Evolutionary conservation across 805 yeast genomes (phyloP), one percentile per base, ranked within the genome.

Genomic region (Starmerella etchellsii): DNA sequence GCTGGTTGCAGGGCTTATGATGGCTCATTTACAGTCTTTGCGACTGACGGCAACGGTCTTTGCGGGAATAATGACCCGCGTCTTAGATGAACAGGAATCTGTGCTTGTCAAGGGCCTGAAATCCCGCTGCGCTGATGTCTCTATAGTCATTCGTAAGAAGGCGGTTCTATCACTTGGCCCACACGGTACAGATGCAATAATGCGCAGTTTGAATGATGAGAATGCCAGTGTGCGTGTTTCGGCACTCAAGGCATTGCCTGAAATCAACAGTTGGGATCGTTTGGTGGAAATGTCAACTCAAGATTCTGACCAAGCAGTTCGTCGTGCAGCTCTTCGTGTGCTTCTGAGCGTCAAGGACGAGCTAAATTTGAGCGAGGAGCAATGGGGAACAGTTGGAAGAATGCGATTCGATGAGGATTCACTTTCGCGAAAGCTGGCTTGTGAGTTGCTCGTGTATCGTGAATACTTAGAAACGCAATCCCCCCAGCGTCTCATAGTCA

Each of bases 241-340:
- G 13, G 42, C 48, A 1, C 27, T 50, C 13, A 34, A 40, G 8
- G 33, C 36, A 3, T 16, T 25, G 24, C 10, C 30, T 9, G 22
- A 15, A 8, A 5, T 19, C 19, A 21, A 23, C 26, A 19, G 6
- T 20, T 15, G 11, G 27, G 20, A 23, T 4, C 41, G 48, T 3
- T 16, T 50, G 2, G 20, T 6, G 8, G 40, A 44, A 25, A 42
- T 45, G 23, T 53, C 54, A 1, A 27, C 9, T 7, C 37, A 36
- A 22, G 54, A 50, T 24, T 32, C 32, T 15, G 54, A 50, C 16
- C 32, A 39, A 6, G 24, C 34, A 3, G 46, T 50, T 3, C 49
- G 54, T 11, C 38, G 47, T 3, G 42, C 40, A 8, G 42, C 48
- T 14, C 34, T 50, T 14, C 34, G 42, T 6, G 8, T 32, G 6